Evolutionary conservation across 2,329 filamentous ascomycete genomes (phyloP).

Genomic region (Incumbomyces delicatus): DNA sequence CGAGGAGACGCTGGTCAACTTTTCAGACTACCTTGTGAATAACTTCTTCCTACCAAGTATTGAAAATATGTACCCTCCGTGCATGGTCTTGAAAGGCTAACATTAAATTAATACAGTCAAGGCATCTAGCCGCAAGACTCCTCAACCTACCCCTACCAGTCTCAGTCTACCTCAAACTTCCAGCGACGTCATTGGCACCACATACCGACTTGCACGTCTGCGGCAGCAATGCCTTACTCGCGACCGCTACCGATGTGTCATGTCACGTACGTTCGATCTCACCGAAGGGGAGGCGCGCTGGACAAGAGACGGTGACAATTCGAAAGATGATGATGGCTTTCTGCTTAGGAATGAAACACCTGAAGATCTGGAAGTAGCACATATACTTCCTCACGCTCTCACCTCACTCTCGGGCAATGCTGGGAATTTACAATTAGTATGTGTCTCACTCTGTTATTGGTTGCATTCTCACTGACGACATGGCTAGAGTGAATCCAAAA

Average conservation of each 20-base stretch:
- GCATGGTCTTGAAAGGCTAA: neutral
- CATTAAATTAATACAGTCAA: conserved; percentile 12
- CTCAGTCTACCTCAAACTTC: conserved; percentile 7
- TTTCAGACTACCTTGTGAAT: conserved; percentile 19
- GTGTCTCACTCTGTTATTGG: conserved; percentile 2
- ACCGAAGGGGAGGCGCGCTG: conserved; percentile 7
- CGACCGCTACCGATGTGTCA: conserved; percentile 12
- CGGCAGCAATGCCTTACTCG: conserved; percentile 10
- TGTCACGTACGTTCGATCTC: conserved; percentile 10
- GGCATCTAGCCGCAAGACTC: conserved; percentile 17
- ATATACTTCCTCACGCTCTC: conserved; percentile 20
- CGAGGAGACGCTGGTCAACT: conserved; percentile 6
- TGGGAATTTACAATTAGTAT: conserved; percentile 5
- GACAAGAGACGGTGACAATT: conserved; percentile 3
- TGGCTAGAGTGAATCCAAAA: conserved; percentile 6
- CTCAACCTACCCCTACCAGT: conserved; percentile 16
- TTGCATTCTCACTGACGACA: neutral
- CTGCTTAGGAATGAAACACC: conserved; percentile 12
- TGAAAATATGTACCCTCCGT: too few species aligned
- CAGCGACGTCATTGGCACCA: conserved; percentile 2
- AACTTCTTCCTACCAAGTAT: conserved; percentile 19
- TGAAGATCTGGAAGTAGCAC: conserved; percentile 19
- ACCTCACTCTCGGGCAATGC: conserved; percentile 6
- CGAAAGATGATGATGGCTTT: conserved; percentile 18
- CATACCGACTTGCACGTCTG: conserved; percentile 6